phyloP scores from a whole-genome alignment of 2,329 filamentous ascomycete genomes.

The Aspergillus sp. region DNA sequence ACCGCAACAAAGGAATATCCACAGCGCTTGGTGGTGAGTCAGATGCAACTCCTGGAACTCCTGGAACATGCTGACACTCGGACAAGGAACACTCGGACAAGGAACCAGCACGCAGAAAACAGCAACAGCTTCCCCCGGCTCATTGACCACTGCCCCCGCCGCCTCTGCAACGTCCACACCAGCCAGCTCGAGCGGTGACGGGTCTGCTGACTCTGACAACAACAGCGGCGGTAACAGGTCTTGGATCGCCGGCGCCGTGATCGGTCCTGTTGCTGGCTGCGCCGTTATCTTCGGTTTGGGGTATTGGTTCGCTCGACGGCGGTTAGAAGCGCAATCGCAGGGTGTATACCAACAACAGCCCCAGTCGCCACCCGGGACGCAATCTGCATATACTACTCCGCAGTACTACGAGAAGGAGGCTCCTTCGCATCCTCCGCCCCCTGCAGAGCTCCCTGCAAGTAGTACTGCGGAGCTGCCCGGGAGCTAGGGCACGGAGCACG shows the following conservation, averaged over 20 bases:
- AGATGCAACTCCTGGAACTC: neutral
- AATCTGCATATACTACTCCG: neutral
- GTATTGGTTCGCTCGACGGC: slow-evolving; percentile 1
- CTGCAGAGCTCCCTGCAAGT: neutral
- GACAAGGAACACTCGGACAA: neutral
- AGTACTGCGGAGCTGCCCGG: neutral
- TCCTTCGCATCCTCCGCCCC: neutral
- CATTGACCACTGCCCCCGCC: neutral
- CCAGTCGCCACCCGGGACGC: neutral
- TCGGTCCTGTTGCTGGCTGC: slow-evolving; percentile 4
- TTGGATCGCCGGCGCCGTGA: slow-evolving; percentile 6
- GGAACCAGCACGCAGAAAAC: neutral
- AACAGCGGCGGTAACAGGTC: slow-evolving; percentile 1
- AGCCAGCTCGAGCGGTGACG: neutral
- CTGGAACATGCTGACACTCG: neutral
- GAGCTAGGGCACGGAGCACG: neutral
- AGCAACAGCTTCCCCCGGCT: neutral
- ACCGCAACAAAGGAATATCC: neutral
- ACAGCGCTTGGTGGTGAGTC: neutral
- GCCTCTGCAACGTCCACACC: slow-evolving; percentile 1
- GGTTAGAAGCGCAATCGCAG: neutral
- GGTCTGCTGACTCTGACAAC: neutral
- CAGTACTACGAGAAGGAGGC: neutral
- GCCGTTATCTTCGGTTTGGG: slow-evolving; percentile 2
- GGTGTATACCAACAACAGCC: neutral